These are phyloP conservation scores for Lentinula raphanica DNA, from an alignment of 768 basidiomycete species.

Conservation along the genomic window DNA sequence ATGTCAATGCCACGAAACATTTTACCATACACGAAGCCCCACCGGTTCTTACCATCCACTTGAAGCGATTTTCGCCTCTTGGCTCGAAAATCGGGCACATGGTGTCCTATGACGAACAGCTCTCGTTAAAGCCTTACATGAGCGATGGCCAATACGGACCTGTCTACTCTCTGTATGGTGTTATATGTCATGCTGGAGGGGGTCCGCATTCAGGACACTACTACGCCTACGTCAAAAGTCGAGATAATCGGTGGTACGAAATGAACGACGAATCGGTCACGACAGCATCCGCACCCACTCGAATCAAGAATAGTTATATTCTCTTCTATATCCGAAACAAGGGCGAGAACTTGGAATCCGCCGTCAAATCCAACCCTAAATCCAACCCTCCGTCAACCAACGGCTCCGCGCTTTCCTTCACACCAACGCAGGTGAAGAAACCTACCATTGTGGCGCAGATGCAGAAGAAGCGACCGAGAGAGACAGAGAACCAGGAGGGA, in stretches of 20 bases:
- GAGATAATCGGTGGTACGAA: slow-evolving; percentile 73
- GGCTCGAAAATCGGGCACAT: slow-evolving; percentile 81
- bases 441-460: slow-evolving; percentile 39
- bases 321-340: slow-evolving; percentile 85
- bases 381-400: slow-evolving; percentile 15
- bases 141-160: slow-evolving; percentile 74
- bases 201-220: slow-evolving; percentile 97
- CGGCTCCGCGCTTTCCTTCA: slow-evolving; percentile 16
- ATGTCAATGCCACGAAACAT: slow-evolving; percentile 83
- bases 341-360: slow-evolving; percentile 69
- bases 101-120: slow-evolving; percentile 71
- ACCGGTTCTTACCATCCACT: slow-evolving; percentile 81
- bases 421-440: slow-evolving; percentile 27
- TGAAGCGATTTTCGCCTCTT: slow-evolving; percentile 90
- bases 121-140: slow-evolving; percentile 77
- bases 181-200: slow-evolving; percentile 88
- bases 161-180: slow-evolving; percentile 81
- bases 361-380: slow-evolving; percentile 36
- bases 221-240: slow-evolving; percentile 75
- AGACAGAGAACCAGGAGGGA: slow-evolving; percentile 45
- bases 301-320: slow-evolving; percentile 83
- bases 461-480: slow-evolving; percentile 37
- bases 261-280: slow-evolving; percentile 89
- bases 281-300: slow-evolving; percentile 30
- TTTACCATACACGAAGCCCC: slow-evolving; percentile 90